A percentile compares a stretch with the other conserved stretches of the same genome.
Evolutionary conservation across 192 early-diverging fungal species (phyloP).

Genomic region (Obelidium mucronatum): DNA sequence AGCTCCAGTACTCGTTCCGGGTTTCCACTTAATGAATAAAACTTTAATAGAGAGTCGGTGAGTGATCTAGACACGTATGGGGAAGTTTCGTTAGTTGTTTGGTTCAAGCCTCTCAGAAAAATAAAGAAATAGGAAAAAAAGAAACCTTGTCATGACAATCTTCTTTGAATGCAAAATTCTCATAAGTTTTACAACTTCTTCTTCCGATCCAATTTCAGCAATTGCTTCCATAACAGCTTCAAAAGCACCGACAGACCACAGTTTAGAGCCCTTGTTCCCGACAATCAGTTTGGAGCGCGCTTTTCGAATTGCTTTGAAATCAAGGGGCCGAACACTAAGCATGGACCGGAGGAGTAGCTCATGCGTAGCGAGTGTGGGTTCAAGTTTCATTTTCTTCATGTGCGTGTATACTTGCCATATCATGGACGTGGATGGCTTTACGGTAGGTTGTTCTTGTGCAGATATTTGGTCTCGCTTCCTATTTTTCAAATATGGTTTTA

Average conservation of each 20-base stretch:
- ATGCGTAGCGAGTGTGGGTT: background rate
- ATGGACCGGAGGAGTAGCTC: background rate
- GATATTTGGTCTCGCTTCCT: too few species aligned
- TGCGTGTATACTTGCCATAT: background rate
- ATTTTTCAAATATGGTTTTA: too few species aligned
- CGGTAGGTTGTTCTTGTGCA: too few species aligned
- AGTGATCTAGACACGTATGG: too few species aligned
- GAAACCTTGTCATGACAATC: too few species aligned
- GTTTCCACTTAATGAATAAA: background rate
- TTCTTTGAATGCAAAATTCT: too few species aligned
- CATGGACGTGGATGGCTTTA: background rate
- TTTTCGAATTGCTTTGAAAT: slow-evolving; percentile 17
- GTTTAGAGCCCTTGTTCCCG: background rate
- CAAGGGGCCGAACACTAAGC: background rate
- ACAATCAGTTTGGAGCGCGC: slow-evolving; percentile 12
- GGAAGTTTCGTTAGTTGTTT: too few species aligned
- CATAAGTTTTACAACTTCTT: slow-evolving; percentile 5
- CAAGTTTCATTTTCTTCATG: slow-evolving; percentile 8
- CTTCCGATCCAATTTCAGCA: background rate
- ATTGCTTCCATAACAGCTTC: slow-evolving; percentile 7
- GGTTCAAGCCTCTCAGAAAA: too few species aligned
- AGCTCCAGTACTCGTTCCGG: slow-evolving; percentile 1
- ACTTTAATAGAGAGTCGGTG: too few species aligned
- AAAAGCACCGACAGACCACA: background rate
- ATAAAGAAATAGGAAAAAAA: too few species aligned